Evolutionary conservation across 2,329 filamentous ascomycete species (phyloP), one percentile per base, ranked within the genome.

Genomic region (Aspergillus floridensis): DNA sequence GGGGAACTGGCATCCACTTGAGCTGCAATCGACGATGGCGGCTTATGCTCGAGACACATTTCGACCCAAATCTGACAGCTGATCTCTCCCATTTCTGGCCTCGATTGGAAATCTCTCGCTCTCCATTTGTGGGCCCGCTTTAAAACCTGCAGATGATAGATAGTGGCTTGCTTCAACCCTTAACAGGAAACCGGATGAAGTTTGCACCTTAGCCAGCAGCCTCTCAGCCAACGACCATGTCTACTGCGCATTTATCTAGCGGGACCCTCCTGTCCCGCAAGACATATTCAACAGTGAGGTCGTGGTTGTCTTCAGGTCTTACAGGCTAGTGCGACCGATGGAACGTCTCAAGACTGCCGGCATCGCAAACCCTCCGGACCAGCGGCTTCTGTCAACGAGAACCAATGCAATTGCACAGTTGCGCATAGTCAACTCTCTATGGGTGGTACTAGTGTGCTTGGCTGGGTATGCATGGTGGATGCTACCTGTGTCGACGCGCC

Each of bases 381-480:
- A 24, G 7, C n/a, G 32, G 12, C 26, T 55, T 21, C 26, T 21
- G 21, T 11, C 16, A 10, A 8, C 41, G 8, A 22, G 21, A 14
- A 4, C n/a, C 29, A 19, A 46, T 10, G 24, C 26, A 31, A 29
- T 8, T 29, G n/a, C 32, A 21, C n/a, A 44, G 29, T 14, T 29
- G 26, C 26, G 47, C 2, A 24, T 35, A 4, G 1, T 8, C 24
- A 26, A 26, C 32, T 22, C 41, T 21, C 31, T 48, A 14, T 26
- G 10, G 11, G 12, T 65, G 50, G 57, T 49, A 12, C 35, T 65
- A 46, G 57, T 58, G 47, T 55, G 29, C n/a, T 22, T 66, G 2
- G 53, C 53, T 10, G 44, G 44, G 11, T 31, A 47, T n/a, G 26
- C 26, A 14, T 55, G 41, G 53, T 55, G 53, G 53, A 24, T 35